Conservation (phyloP, 768 basidiomycete species). For the Tricholoma terreum region DNA sequence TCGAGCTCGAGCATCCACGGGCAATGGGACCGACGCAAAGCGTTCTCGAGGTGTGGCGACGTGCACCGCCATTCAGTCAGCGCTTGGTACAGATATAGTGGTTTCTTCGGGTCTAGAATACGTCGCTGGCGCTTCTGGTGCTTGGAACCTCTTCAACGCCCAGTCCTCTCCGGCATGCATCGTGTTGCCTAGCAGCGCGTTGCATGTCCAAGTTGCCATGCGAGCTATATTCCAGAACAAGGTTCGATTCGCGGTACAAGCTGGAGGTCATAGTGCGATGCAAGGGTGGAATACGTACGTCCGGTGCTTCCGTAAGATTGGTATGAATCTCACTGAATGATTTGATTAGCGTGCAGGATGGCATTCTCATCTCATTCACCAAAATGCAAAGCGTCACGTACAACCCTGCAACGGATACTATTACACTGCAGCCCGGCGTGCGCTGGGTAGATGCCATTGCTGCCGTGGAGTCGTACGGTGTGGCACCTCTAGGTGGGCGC, state of each 20-base stretch:
- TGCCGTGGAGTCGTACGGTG: constrained; percentile 35
- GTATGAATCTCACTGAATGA: not conserved
- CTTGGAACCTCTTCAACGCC: constrained; percentile 35
- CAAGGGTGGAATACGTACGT: constrained; percentile 42
- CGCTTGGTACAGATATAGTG: not conserved
- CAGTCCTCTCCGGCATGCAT: constrained; percentile 32
- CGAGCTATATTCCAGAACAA: constrained; percentile 30
- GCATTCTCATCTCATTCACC: constrained; percentile 36
- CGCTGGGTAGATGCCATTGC: constrained; percentile 38
- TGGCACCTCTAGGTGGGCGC: constrained; percentile 42
- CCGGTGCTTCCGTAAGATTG: not conserved
- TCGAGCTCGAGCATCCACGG: no score
- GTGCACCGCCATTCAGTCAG: not conserved
- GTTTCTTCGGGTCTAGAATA: not conserved
- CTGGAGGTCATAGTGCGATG: constrained; percentile 40
- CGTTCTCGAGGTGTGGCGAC: not conserved
- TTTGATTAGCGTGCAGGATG: constrained; percentile 30
- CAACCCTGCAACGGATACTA: constrained; percentile 31
- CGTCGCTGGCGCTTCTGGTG: not conserved
- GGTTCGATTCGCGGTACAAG: constrained; percentile 39
- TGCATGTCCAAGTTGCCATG: constrained; percentile 37
- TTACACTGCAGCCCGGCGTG: constrained; percentile 39
- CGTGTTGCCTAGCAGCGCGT: constrained; percentile 29
- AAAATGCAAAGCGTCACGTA: constrained; percentile 38
- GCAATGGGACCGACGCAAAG: no score